Percentiles rank a stretch among this genome's conserved stretches.
Conservation (phyloP, 1,139 yeast genomes). For the Casaregolazyma suthepensis region DNA sequence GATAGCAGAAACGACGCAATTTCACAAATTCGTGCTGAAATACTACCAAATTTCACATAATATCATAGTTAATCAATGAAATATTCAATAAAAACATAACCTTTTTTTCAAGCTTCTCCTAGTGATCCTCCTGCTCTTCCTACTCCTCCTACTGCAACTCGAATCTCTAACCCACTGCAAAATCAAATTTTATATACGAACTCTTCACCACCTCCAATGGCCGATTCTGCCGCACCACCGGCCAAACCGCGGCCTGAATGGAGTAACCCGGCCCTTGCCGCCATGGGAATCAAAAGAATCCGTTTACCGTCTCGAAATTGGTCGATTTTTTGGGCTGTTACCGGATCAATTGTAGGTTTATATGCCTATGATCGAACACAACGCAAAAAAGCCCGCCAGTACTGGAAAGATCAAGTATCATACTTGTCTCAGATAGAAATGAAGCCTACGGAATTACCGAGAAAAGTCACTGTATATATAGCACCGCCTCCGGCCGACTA, state of each 20-base stretch:
- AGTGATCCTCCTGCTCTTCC: too few species aligned
- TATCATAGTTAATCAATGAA: too few species aligned
- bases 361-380: slow-evolving; percentile 71
- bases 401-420: slow-evolving; percentile 61
- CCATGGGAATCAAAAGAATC: slow-evolving; percentile 77
- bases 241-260: slow-evolving; percentile 38
- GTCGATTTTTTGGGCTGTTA: slow-evolving; percentile 79
- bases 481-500: slow-evolving; percentile 97
- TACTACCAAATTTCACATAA: too few species aligned
- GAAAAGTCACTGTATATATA: slow-evolving; percentile 74
- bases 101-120: too few species aligned
- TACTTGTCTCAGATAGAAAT: slow-evolving; percentile 42
- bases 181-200: neutral
- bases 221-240: slow-evolving; percentile 21
- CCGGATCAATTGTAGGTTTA: slow-evolving; percentile 63
- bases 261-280: slow-evolving; percentile 79
- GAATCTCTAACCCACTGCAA: neutral
- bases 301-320: slow-evolving; percentile 87
- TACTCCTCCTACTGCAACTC: too few species aligned
- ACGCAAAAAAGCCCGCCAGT: slow-evolving; percentile 57
- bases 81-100: too few species aligned
- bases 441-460: slow-evolving; percentile 50
- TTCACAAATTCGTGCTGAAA: too few species aligned
- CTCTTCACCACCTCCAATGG: neutral
- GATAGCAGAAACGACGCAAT: neutral